These are phyloP conservation scores for Pholiota microspora DNA, from an alignment of 768 basidiomycete species.

Conservation along the genomic window DNA sequence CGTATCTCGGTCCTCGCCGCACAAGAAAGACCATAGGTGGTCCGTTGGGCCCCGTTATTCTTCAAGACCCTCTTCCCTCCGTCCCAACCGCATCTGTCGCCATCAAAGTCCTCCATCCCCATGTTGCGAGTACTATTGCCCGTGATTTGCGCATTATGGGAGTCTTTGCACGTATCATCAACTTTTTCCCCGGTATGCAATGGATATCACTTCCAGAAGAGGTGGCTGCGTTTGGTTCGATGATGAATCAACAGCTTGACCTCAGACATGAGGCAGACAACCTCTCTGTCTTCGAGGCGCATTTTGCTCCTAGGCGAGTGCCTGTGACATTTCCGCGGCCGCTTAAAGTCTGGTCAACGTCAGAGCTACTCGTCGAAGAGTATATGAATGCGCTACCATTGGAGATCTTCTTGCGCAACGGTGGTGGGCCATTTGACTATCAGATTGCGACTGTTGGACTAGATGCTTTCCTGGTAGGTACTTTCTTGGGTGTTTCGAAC, in stretches of 20 bases:
- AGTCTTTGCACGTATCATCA: conserved; percentile 80
- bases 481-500: not conserved
- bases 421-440: conserved; percentile 89
- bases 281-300: conserved; percentile 77
- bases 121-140: conserved; percentile 74
- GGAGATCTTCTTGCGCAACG: conserved; percentile 82
- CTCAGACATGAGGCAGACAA: conserved; percentile 89
- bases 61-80: conserved; percentile 64
- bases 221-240: conserved; percentile 88
- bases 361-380: conserved; percentile 87
- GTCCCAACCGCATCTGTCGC: conserved; percentile 88
- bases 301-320: conserved; percentile 77
- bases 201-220: conserved; percentile 97
- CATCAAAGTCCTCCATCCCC: conserved; percentile 93
- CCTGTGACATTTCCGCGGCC: conserved; percentile 91
- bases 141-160: conserved; percentile 95
- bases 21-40: conserved; percentile 46
- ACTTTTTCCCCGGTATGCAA: conserved; percentile 86
- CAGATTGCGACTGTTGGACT: conserved; percentile 89
- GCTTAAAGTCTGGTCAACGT: conserved; percentile 74
- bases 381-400: conserved; percentile 90
- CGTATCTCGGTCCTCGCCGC: conserved; percentile 77
- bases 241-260: conserved; percentile 97
- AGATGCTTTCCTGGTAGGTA: conserved; percentile 73
- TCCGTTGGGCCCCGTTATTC: conserved; percentile 48